Evolutionary conservation across 2,329 filamentous ascomycete species (phyloP), one percentile per base, ranked within the genome.

Genomic region (Clarireedia homoeocarpa): DNA sequence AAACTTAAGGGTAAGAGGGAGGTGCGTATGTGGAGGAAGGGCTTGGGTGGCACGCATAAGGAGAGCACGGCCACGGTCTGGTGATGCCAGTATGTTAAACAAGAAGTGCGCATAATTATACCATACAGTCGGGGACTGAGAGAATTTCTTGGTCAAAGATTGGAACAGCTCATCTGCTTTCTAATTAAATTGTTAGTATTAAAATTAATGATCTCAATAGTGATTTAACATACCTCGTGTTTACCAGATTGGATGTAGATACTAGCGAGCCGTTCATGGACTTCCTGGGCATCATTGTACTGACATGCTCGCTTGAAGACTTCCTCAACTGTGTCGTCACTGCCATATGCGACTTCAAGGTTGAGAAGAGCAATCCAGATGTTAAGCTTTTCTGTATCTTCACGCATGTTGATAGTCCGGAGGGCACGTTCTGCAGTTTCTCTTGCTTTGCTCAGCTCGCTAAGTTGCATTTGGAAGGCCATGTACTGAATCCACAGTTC

Each of bases 401-500:
- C 91, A 26, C 89, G 84, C 59, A 95, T 89, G 71, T 89, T 88
- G 74, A 99, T 97, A 15, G 88, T 95, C 68, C 86, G 85, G 61
- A 97, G 81, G 17, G 94, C 94, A 59, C 94, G 87, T 73, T 96
- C 88, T 2, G 90, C 91, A 58, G 96, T 86, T 62, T 92, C 88
- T 49, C 92, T 84, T 12, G 94, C 91, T 72, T 91, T 94, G 59
- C 86, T 83, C 20, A 95, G 78, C 72, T 99, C 94, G 68, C 89
- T 89, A 52, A 95, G 82, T 69, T 95, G 87, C 71, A 96, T 85
- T 73, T 97, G 90, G 80, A 95, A 95, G n/a, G 91, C 91, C 90
- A 99, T 97, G 74, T 99, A 99, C 62, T 89, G 83, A 54, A 96
- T 89, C 94, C 94, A 99, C 27, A 97, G 80, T 59, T 86, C 78